Evolutionary conservation across 306 rosid genomes (phyloP).

Genomic region (Cyclanthera cordifolia): DNA sequence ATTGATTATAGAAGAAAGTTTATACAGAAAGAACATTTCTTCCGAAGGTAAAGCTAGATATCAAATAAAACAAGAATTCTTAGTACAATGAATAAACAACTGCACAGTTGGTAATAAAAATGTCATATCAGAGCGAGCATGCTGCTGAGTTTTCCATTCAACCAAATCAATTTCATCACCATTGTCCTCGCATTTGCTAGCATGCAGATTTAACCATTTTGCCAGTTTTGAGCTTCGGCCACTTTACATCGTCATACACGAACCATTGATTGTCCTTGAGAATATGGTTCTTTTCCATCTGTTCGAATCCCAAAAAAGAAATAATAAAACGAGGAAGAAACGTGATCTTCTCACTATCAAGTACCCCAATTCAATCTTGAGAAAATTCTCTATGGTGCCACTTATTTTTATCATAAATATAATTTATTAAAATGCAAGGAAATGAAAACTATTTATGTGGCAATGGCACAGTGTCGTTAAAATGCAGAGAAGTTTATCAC

Average conservation of each 20-base stretch:
- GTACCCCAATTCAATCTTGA: not conserved
- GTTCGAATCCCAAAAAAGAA: constrained; percentile 34
- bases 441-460: too few relatives aligned
- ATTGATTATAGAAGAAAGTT: constrained; percentile 3
- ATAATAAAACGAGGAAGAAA: constrained; percentile 7
- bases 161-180: not conserved
- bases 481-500: too few relatives aligned
- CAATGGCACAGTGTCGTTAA: too few relatives aligned
- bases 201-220: not conserved
- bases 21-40: not conserved
- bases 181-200: not conserved
- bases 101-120: not conserved
- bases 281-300: constrained; percentile 47
- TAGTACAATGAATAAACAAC: constrained; percentile 3
- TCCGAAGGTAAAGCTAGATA: not conserved
- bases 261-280: constrained; percentile 37
- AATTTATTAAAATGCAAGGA: too few relatives aligned
- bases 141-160: not conserved
- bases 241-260: constrained; percentile 28
- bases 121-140: not conserved
- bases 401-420: too few relatives aligned
- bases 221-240: constrained; percentile 17
- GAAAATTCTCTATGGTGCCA: too few relatives aligned
- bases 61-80: constrained; percentile 1
- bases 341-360: not conserved